Evolutionary conservation across 371 early-diverging fungal genomes (phyloP), one percentile per base, ranked within the genome.

Genomic region (Blakeslea trispora): DNA sequence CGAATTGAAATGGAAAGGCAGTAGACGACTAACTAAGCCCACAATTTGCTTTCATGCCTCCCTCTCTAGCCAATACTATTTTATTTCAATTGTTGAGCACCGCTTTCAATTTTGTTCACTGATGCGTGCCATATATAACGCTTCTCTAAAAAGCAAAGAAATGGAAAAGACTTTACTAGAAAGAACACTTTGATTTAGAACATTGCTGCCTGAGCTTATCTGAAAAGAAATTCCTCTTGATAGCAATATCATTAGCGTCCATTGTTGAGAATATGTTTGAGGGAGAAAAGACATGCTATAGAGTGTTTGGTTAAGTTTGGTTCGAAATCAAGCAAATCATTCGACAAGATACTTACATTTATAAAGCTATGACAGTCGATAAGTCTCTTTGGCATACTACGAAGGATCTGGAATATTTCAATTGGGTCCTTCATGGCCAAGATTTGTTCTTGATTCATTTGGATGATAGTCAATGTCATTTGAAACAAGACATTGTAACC

Each of bases 401-500:
- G 72, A 32, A 72, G 65, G 23, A 77, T 59, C 40, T 81, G 83
- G 52, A 86, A 86, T 28, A 82, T 76, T 50, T 86, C 87, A 54
- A 86, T 64, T 2, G 86, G 80, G 55, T 89, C 90, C 34, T 82
- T 74, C 10, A 83, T 64, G 22, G 69, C 70, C 48, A 76, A 59
- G 18, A 91, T 83, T 35, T 79, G 71, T 21, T 75, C 66, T 53
- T 91, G 88, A 60, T 87, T 85, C 48, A 88, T 68, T 51, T 86
- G 75, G 42, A 93, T 72, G 21, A 93, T 75, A 1, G 93, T 84
- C 18, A 93, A 69, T 1, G 90, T 86, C 13, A 88, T 83, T 0
- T 89, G 83, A 63, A 86, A 86, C 13, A 91, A 60, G 18, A 89
- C 81, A 61, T 87, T 86, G 63, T 85, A 83, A 3, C 91, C 91